Conservation (phyloP, 192 early-diverging fungal species). For the Coemansia sp. region DNA sequence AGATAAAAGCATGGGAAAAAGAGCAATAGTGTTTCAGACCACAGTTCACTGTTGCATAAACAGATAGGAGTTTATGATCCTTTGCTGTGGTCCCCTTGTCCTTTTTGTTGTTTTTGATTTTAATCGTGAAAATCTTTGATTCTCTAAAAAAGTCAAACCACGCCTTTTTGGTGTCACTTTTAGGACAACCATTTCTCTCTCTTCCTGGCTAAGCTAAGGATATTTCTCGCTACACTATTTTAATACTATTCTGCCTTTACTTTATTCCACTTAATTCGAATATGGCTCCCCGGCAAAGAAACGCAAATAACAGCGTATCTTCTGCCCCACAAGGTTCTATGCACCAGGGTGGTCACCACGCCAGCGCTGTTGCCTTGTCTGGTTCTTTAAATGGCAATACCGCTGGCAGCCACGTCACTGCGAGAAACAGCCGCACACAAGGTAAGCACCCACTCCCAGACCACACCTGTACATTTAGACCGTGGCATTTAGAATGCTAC, state of each 20-base stretch:
- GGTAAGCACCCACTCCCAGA: background rate
- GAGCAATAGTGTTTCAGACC: background rate
- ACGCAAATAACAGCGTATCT: background rate
- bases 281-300: slow-evolving; percentile 15
- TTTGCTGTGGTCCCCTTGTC: no score
- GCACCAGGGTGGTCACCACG: slow-evolving; percentile 1
- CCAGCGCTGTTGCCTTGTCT: background rate
- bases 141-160: no score
- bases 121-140: no score
- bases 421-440: slow-evolving; percentile 5
- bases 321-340: background rate
- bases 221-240: background rate
- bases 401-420: background rate
- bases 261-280: background rate
- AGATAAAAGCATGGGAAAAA: background rate
- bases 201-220: background rate
- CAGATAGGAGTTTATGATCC: no score
- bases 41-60: no score
- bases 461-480: background rate
- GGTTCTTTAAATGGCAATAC: background rate
- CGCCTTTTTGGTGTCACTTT: no score
- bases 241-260: background rate
- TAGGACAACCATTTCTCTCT: no score
- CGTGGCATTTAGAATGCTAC: background rate
- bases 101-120: no score